phyloP scores from a whole-genome alignment of 2,329 filamentous ascomycete species.

The Microsporum canis region DNA sequence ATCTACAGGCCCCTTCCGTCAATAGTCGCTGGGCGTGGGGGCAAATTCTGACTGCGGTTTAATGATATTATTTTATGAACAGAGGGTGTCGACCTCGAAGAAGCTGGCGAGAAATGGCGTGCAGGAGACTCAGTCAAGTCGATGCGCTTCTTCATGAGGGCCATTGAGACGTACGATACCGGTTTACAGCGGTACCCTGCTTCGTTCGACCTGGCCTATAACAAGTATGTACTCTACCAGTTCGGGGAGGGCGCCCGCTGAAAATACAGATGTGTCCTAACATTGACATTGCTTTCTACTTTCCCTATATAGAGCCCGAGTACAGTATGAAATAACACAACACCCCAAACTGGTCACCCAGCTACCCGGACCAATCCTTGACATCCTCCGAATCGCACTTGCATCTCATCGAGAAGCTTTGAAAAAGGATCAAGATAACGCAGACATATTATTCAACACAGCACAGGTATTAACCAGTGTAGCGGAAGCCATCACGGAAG shows the following conservation, averaged over 20 bases:
- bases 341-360: slow-evolving; percentile 51
- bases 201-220: slow-evolving; percentile 62
- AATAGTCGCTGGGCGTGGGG: neutral
- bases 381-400: slow-evolving; percentile 50
- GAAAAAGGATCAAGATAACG: slow-evolving; percentile 48
- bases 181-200: slow-evolving; percentile 50
- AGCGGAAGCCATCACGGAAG: slow-evolving; percentile 48
- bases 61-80: neutral
- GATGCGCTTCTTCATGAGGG: slow-evolving; percentile 47
- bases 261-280: slow-evolving; percentile 43
- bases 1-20: neutral
- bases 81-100: slow-evolving; percentile 58
- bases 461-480: slow-evolving; percentile 57
- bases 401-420: slow-evolving; percentile 54
- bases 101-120: slow-evolving; percentile 63
- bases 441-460: slow-evolving; percentile 60
- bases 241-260: too few species aligned
- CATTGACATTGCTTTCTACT: neutral
- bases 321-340: slow-evolving; percentile 59
- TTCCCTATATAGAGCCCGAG: slow-evolving; percentile 45
- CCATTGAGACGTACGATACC: slow-evolving; percentile 54
- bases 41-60: neutral
- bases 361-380: slow-evolving; percentile 42
- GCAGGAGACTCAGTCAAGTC: slow-evolving; percentile 58
- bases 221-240: slow-evolving; percentile 44